A percentile compares a stretch with the other conserved stretches of the same genome.
phyloP scores from a whole-genome alignment of 2,329 filamentous ascomycete species.

The Coniella lustricola region DNA sequence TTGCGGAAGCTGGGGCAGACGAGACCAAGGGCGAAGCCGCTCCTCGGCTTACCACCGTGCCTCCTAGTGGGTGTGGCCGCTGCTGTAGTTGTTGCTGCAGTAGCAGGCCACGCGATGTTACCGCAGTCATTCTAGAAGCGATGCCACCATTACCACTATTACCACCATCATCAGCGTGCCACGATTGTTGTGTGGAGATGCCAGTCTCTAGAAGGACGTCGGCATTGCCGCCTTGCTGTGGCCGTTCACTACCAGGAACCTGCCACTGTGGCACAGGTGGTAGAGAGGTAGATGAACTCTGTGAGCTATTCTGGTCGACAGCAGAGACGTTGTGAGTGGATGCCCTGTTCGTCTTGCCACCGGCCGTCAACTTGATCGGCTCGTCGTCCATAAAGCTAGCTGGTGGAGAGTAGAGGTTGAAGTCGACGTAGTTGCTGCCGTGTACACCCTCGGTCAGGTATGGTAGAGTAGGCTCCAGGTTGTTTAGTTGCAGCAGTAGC shows the following conservation, averaged over 20 bases:
- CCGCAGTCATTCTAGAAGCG: not conserved
- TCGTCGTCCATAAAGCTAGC: conserved; percentile 45
- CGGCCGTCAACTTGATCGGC: conserved; percentile 22
- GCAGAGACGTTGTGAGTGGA: not conserved
- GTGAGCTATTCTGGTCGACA: not conserved
- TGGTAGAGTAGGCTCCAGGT: conserved; percentile 27
- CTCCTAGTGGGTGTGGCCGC: not conserved
- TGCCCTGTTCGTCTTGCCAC: conserved; percentile 3
- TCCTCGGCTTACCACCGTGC: not conserved
- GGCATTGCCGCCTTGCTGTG: not conserved
- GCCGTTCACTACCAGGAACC: not conserved
- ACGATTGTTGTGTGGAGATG: not conserved
- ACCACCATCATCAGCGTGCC: conserved; percentile 8
- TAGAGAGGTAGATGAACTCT: not conserved
- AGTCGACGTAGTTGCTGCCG: conserved; percentile 44
- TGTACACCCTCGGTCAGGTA: conserved; percentile 33
- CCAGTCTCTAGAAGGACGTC: not conserved
- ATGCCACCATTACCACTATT: not conserved
- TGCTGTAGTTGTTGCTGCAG: not conserved
- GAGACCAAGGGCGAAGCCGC: not conserved
- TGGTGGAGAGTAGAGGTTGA: conserved; percentile 47
- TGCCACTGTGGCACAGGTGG: not conserved
- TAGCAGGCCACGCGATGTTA: not conserved
- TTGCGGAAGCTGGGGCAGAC: conserved; percentile 3
- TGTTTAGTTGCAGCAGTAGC: conserved; percentile 5